Base-by-base conservation (phyloP, 2,329 filamentous ascomycete species). In the Spiromastix sp. region DNA sequence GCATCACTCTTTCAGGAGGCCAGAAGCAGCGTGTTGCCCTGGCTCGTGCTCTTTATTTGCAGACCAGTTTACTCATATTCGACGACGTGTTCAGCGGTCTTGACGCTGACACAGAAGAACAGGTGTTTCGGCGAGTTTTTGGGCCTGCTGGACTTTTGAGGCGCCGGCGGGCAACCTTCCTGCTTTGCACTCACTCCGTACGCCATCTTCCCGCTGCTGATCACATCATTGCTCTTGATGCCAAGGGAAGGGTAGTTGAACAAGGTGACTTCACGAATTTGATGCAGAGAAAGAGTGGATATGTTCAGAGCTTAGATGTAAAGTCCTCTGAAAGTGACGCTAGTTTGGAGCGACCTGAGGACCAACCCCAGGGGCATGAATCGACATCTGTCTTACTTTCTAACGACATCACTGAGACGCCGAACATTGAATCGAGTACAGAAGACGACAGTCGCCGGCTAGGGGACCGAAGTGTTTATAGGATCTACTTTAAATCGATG, bases 11-110 rank as follows among this genome's bases (percentile, higher is more conserved):
- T 21, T 71, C 67, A 47, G 68, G 68, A 19, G 69, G 69, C 4
- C 69, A 72, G 42, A 68, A 62, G 40, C 67, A 71, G 41, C 60
- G 68, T 32, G 32, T 54, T 49, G 62, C 67, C n/a, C 57, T 72
- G n/a, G 70, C 70, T 15, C 56, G 70, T 36, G 68, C 68, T 11
- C 53, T 71, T 8, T 73, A 72, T 46, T 60, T 68, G 13, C 59
- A 64, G 28, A 60, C 59, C 30, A 57, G 64, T 22, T 54, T 68
- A 16, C 51, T 71, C 18, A 55, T 72, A 13, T 55, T 72, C 9
- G 69, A 72, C 42, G 68, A 72, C 42, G 61, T 64, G 12, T 57
- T 72, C 12, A 68, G 63, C 39, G 67, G 67, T 2, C 57, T 72
- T 5, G 69, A 72, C 43, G 52, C 59, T 6, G 55, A 61, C 11